phyloP scores from a whole-genome alignment of 2,329 filamentous ascomycete species.

The Colletotrichum sp. region DNA sequence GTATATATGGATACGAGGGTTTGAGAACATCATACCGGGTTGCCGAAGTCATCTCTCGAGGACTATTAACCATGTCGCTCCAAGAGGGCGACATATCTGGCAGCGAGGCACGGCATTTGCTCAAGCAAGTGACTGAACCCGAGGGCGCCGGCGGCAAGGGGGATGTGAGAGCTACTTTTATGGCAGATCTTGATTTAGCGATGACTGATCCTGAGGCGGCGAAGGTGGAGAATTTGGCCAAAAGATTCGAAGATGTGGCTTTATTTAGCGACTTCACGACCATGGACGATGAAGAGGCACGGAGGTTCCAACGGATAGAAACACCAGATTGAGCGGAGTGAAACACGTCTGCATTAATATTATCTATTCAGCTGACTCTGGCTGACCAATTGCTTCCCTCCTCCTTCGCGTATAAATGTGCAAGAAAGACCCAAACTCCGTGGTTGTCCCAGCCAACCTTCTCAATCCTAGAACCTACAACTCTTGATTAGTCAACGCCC shows the following conservation, averaged over 20 bases:
- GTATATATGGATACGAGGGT: constrained; percentile 41
- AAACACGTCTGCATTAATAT: neutral
- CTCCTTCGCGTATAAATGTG: neutral
- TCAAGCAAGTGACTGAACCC: constrained; percentile 31
- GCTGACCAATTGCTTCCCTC: neutral
- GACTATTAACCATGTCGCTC: constrained; percentile 40
- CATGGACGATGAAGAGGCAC: neutral
- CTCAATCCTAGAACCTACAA: neutral
- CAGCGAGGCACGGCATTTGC: constrained; percentile 32
- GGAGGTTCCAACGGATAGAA: neutral
- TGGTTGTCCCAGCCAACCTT: neutral
- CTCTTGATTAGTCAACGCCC: neutral
- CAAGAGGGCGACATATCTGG: constrained; percentile 34
- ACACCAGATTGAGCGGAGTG: neutral
- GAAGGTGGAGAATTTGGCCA: constrained; percentile 36
- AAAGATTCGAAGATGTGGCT: constrained; percentile 36
- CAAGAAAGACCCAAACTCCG: neutral
- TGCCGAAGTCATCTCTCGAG: constrained; percentile 36
- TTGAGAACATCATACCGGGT: constrained; percentile 40
- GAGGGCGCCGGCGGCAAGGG: constrained; percentile 24
- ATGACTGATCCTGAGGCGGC: constrained; percentile 37
- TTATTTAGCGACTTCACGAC: constrained; percentile 35
- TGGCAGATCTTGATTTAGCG: constrained; percentile 41
- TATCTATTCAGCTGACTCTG: neutral
- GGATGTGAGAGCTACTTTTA: constrained; percentile 38